A percentile compares a stretch with the other conserved stretches of the same genome.
Evolutionary conservation across 306 rosid genomes (phyloP).

Genomic region (Pterocarpus macrocarpus): DNA sequence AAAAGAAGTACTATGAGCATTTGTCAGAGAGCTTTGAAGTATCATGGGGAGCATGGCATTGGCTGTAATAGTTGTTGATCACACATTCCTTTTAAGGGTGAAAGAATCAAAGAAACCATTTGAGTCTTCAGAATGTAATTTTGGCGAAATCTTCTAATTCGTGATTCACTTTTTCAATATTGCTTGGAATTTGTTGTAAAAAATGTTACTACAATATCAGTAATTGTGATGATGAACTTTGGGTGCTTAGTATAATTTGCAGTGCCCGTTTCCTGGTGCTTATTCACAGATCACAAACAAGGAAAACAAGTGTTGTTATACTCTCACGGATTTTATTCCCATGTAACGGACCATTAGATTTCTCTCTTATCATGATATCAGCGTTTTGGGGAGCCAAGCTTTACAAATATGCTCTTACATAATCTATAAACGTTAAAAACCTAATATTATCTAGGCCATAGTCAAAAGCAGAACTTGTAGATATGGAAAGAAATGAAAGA

Average conservation of each 20-base stretch:
- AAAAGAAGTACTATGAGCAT: conserved; percentile 48
- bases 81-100: no score
- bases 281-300: background rate
- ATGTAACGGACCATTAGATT: background rate
- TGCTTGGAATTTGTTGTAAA: no score
- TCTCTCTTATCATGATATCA: background rate
- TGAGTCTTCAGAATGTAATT: no score
- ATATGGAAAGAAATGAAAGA: no score
- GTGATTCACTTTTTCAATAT: no score
- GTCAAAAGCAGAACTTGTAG: conserved; percentile 93
- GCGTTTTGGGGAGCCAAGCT: no score
- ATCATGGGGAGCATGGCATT: conserved; percentile 25
- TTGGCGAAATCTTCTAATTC: no score
- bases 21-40: conserved; percentile 52
- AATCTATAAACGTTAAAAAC: no score
- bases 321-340: background rate
- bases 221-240: background rate
- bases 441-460: conserved; percentile 81
- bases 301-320: background rate
- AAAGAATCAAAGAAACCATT: no score
- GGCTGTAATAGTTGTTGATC: background rate
- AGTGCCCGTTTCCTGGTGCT: no score
- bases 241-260: background rate
- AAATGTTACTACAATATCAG: conserved; percentile 21
- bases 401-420: no score